Percentiles rank a stretch among this genome's conserved stretches.
phyloP scores from a whole-genome alignment of 2,329 filamentous ascomycete genomes.

The Penicillium decumbens region DNA sequence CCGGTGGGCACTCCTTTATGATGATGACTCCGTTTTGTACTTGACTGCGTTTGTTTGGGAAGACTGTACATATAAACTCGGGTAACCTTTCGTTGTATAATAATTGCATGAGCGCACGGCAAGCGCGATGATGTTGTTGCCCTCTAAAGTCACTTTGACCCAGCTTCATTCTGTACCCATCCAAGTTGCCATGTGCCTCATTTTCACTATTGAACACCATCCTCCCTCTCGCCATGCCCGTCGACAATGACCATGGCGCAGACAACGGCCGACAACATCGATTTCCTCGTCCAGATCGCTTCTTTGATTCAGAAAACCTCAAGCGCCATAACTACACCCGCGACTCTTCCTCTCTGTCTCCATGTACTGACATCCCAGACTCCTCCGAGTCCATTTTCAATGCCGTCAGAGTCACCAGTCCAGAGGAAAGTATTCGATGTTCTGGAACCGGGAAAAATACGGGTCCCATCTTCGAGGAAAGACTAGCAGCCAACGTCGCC shows the following conservation, averaged over 20 bases:
- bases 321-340: conserved; percentile 1
- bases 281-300: conserved; percentile 5
- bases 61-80: conserved; percentile 21
- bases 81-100: conserved; percentile 15
- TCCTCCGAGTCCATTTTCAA: conserved; percentile 36
- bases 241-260: not conserved
- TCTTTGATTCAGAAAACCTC: conserved; percentile 6
- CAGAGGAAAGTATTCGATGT: conserved; percentile 18
- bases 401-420: conserved; percentile 31
- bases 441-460: conserved; percentile 6
- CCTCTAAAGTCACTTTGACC: not conserved
- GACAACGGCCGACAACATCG: not conserved
- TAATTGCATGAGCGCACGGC: conserved; percentile 19
- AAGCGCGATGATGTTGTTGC: conserved; percentile 17
- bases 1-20: conserved; percentile 35
- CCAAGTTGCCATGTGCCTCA: not conserved
- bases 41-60: conserved; percentile 11
- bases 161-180: not conserved
- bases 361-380: conserved; percentile 9
- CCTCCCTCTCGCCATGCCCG: conserved; percentile 9
- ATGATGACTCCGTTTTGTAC: conserved; percentile 25
- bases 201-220: not conserved
- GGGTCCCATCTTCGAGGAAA: conserved; percentile 20
- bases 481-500: conserved; percentile 27
- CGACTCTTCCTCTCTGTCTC: conserved; percentile 7